Percentiles rank a stretch among this genome's conserved stretches.
Conservation (phyloP, 2,329 filamentous ascomycete species). For the Ophiognomonia clavigignenti-juglandacearum region DNA sequence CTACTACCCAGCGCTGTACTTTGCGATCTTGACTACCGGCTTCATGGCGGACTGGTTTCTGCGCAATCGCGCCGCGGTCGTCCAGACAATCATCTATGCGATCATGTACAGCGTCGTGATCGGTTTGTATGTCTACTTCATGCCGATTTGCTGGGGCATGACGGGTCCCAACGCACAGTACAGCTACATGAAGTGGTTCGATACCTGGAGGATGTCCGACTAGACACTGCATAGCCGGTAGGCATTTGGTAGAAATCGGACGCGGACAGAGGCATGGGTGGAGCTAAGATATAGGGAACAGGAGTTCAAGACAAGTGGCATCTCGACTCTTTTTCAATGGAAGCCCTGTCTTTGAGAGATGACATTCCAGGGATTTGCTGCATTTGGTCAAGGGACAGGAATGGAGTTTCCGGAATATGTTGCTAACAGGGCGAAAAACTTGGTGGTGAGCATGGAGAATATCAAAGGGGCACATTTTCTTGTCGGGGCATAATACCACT, state of each 20-base stretch:
- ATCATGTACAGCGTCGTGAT: constrained; percentile 70
- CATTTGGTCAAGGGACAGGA: constrained; percentile 2
- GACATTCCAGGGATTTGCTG: not conserved
- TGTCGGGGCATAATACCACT: constrained; percentile 5
- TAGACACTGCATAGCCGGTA: no score
- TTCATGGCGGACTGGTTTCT: constrained; percentile 86
- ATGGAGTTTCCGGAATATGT: constrained; percentile 4
- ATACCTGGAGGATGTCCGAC: constrained; percentile 78
- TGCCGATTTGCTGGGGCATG: constrained; percentile 96
- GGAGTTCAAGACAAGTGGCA: not conserved
- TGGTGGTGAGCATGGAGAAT: constrained; percentile 1
- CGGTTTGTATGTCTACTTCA: constrained; percentile 83
- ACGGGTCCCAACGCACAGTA: constrained; percentile 78
- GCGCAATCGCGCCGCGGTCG: constrained; percentile 55
- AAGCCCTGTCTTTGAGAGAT: no score
- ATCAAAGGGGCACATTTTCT: not conserved
- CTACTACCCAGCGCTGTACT: constrained; percentile 98
- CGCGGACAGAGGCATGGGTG: no score
- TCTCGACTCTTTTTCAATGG: not conserved
- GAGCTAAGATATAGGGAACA: not conserved
- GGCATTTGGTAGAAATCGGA: no score
- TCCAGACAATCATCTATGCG: constrained; percentile 68
- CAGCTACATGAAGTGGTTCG: constrained; percentile 90
- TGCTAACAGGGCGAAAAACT: not conserved
- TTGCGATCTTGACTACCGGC: constrained; percentile 83